Conservation (phyloP, 129 eudicot species). For the Tanacetum coccineum region DNA sequence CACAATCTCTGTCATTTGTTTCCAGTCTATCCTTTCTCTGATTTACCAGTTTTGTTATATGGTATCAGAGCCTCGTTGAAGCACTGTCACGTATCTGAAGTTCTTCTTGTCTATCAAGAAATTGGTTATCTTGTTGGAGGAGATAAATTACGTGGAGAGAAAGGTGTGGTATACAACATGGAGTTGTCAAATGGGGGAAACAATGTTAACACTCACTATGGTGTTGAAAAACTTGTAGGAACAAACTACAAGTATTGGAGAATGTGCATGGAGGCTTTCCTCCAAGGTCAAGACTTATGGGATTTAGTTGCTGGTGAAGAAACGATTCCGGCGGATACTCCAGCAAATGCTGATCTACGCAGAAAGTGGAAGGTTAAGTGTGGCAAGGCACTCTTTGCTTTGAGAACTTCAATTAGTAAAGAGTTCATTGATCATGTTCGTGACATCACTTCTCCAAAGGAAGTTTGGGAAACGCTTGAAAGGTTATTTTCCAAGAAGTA, state of each 20-base stretch:
- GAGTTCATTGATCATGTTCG: slow-evolving; percentile 21
- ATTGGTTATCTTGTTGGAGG: not conserved
- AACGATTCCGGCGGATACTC: not conserved
- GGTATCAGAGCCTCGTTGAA: not conserved
- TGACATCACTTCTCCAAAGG: not conserved
- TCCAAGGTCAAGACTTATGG: slow-evolving; percentile 18
- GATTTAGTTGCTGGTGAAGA: slow-evolving; percentile 15
- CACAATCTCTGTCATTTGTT: no score
- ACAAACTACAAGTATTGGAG: slow-evolving; percentile 20
- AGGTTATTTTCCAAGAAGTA: not conserved
- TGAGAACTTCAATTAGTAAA: slow-evolving; percentile 18
- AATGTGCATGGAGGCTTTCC: slow-evolving; percentile 14
- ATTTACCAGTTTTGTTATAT: not conserved
- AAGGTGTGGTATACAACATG: not conserved
- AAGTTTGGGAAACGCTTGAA: not conserved
- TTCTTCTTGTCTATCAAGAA: not conserved
- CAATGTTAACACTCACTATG: not conserved
- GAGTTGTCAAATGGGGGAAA: not conserved
- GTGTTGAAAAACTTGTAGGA: slow-evolving; percentile 12
- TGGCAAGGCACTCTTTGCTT: slow-evolving; percentile 22
- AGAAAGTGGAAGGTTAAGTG: slow-evolving; percentile 25
- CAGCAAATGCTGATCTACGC: not conserved
- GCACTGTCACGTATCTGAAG: not conserved
- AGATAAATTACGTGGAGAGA: not conserved
- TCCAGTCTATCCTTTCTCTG: not conserved